phyloP scores from a whole-genome alignment of 805 yeast species.

The Spathaspora passalidarum region DNA sequence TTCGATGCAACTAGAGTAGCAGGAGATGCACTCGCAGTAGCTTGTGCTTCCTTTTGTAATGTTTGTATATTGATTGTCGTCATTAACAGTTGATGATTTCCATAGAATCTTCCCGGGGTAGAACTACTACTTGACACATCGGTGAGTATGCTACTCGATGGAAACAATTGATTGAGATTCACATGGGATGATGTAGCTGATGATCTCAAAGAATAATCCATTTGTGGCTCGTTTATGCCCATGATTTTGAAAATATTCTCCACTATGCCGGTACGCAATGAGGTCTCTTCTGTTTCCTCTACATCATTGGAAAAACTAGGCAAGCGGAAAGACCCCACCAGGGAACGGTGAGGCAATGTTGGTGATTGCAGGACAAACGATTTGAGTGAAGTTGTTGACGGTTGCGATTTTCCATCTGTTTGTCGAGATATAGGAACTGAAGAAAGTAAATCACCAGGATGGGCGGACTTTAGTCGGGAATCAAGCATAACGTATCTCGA shows the following conservation, averaged over 20 bases:
- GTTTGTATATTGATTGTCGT: conserved; percentile 3
- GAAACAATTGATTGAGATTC: conserved; percentile 12
- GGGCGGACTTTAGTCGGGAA: conserved; percentile 51
- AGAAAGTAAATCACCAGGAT: conserved; percentile 84
- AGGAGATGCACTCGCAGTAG: not conserved
- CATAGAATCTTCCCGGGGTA: not conserved
- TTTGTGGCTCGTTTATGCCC: conserved; percentile 47
- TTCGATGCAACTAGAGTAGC: not conserved
- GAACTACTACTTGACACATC: not conserved
- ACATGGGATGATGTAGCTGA: conserved; percentile 28
- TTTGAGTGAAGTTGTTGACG: conserved; percentile 10
- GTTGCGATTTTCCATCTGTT: conserved; percentile 5
- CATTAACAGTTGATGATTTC: not conserved
- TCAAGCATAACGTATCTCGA: conserved; percentile 46
- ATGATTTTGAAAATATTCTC: conserved; percentile 68
- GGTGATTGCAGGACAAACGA: conserved; percentile 6
- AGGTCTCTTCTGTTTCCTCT: conserved; percentile 70
- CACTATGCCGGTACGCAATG: conserved; percentile 59
- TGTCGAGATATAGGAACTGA: conserved; percentile 62
- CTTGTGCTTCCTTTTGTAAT: not conserved
- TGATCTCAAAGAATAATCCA: conserved; percentile 12
- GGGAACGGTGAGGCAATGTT: not conserved
- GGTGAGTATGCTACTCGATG: not conserved
- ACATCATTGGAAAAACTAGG: conserved; percentile 46
- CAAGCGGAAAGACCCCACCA: not conserved